These are phyloP conservation scores for Diplodia intermedia DNA, from an alignment of 2,329 filamentous ascomycete genomes.

Conservation along the genomic window DNA sequence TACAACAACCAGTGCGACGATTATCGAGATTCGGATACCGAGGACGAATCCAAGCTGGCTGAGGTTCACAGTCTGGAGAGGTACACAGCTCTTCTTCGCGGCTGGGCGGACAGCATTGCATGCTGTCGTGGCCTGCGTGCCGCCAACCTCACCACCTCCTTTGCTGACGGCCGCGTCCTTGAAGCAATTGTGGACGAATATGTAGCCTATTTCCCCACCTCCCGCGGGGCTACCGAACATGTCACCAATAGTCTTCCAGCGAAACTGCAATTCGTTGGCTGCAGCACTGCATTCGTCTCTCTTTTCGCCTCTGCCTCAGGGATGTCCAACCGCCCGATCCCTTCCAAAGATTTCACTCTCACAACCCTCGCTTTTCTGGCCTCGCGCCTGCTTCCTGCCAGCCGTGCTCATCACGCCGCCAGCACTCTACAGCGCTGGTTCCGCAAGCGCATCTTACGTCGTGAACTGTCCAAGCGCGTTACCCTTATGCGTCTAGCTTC, in stretches of 20 bases:
- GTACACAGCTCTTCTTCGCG: slow-evolving; percentile 56
- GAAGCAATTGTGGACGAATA: slow-evolving; percentile 65
- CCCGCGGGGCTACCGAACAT: slow-evolving; percentile 24
- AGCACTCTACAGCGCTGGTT: slow-evolving; percentile 60
- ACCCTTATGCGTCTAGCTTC: slow-evolving; percentile 52
- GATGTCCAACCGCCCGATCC: slow-evolving; percentile 50
- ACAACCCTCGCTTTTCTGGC: slow-evolving; percentile 66
- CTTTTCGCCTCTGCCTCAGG: slow-evolving; percentile 49
- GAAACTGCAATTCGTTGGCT: slow-evolving; percentile 52
- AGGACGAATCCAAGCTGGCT: slow-evolving; percentile 37
- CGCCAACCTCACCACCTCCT: slow-evolving; percentile 64
- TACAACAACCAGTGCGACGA: slow-evolving; percentile 42
- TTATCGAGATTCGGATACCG: slow-evolving; percentile 28
- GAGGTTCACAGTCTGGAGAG: slow-evolving; percentile 43
- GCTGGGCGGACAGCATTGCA: slow-evolving; percentile 63
- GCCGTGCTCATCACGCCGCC: slow-evolving; percentile 59
- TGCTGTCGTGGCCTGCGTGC: slow-evolving; percentile 55
- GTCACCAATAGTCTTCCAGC: slow-evolving; percentile 39
- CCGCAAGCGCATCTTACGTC: slow-evolving; percentile 48
- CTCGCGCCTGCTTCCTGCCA: slow-evolving; percentile 62
- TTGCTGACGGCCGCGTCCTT: slow-evolving; percentile 62
- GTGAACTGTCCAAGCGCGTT: slow-evolving; percentile 45
- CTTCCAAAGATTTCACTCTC: slow-evolving; percentile 62
- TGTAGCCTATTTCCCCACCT: slow-evolving; percentile 50
- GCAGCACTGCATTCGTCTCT: slow-evolving; percentile 53